A percentile compares a stretch with the other conserved stretches of the same genome.
Conservation (phyloP, 257 asterid genomes). For the Asclepias syriaca region DNA sequence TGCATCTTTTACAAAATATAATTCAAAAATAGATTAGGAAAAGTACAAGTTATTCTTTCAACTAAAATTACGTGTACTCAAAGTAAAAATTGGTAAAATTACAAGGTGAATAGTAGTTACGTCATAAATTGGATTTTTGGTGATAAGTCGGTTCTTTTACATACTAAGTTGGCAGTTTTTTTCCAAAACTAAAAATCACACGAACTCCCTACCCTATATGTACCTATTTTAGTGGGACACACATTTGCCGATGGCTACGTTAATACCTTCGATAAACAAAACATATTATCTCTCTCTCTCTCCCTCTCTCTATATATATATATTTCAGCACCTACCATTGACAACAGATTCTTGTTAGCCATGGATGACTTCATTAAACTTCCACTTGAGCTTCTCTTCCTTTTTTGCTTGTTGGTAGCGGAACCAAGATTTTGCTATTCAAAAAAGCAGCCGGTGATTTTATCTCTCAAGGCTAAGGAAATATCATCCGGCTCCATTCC, state of each 20-base stretch:
- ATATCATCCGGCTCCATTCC: conserved; percentile 28
- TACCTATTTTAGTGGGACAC: conserved; percentile 12
- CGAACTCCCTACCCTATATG: neutral
- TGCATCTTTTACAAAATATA: too few species aligned
- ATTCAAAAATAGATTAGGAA: neutral
- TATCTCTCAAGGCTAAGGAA: conserved; percentile 41
- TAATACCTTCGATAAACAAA: neutral
- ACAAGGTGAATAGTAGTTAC: too few species aligned
- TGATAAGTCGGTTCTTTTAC: too few species aligned
- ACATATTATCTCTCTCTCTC: neutral
- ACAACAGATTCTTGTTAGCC: neutral
- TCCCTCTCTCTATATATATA: neutral
- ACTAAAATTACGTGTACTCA: neutral
- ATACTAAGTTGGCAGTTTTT: neutral
- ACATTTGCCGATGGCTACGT: neutral
- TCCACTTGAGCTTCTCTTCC: conserved; percentile 11
- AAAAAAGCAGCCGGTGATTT: conserved; percentile 20
- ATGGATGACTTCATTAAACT: conserved; percentile 26
- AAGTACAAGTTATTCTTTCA: neutral
- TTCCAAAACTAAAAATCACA: neutral
- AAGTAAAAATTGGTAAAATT: too few species aligned
- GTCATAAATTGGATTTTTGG: too few species aligned
- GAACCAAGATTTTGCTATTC: conserved; percentile 27
- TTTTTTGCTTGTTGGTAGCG: conserved; percentile 18
- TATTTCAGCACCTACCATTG: neutral